These are phyloP conservation scores for Trichosporon faecale DNA, from an alignment of 1,284 basidiomycete genomes.

Conservation along the genomic window DNA sequence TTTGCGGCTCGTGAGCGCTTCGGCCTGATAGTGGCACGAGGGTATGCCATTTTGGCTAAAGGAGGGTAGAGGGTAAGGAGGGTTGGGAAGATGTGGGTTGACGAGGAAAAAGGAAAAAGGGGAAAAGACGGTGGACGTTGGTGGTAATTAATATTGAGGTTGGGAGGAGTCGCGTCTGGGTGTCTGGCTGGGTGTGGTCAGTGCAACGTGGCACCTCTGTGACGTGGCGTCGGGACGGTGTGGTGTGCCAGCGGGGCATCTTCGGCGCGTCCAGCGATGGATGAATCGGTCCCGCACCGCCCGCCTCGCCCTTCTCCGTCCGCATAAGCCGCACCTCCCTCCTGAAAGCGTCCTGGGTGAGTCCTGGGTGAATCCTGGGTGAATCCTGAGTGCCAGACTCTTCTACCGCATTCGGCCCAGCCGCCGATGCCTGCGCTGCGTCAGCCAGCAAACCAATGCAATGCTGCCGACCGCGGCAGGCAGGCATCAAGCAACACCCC, in stretches of 20 bases:
- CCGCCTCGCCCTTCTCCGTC: not conserved
- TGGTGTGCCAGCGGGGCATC: not conserved
- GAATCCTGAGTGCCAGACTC: not conserved
- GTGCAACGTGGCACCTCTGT: not conserved
- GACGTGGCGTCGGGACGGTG: not conserved
- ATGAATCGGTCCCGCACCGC: not conserved
- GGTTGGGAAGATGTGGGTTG: not conserved
- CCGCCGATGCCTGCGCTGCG: not conserved
- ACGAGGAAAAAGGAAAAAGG: slow-evolving; percentile 7
- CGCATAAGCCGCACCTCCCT: not conserved
- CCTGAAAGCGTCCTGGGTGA: not conserved
- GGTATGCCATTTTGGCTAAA: slow-evolving; percentile 20
- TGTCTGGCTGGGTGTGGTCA: not conserved
- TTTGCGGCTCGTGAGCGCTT: slow-evolving; percentile 13
- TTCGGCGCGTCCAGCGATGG: not conserved
- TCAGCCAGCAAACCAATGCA: not conserved
- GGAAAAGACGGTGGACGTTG: not conserved
- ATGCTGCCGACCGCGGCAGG: not conserved
- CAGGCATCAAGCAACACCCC: not conserved
- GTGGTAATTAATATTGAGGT: not conserved
- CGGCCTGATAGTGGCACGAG: slow-evolving; percentile 24
- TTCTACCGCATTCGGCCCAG: not conserved
- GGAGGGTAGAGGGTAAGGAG: not conserved
- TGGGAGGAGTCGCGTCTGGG: not conserved
- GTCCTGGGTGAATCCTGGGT: not conserved